Base-by-base conservation (phyloP, 1,284 basidiomycete genomes). In the Cutaneotrichosporon sp. region DNA sequence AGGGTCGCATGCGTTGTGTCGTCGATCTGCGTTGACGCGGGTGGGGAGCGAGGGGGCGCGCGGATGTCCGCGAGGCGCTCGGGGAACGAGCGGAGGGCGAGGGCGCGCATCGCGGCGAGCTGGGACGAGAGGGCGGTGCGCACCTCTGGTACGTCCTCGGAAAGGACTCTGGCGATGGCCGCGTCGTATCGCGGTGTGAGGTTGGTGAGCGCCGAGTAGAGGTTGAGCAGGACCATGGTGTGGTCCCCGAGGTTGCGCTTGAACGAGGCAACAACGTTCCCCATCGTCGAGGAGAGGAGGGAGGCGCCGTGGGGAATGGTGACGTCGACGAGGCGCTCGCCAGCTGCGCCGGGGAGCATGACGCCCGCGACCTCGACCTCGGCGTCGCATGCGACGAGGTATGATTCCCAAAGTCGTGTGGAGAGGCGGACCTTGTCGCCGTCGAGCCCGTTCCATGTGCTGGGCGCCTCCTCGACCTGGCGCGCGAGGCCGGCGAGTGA, bases 61-160 rank as follows among this genome's bases (percentile, higher is more conserved):
- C 72, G 68, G 49, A 80, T 77, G 65, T 80, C 79, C 11, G 78
- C 77, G 18, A 79, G 64, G 1, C 73, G 60, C 58, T 79, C 77
- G 14, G 79, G 77, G 73, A 79, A 80, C n/a, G 73, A 75, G 16
- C 79, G 69, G 18, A 72, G 64, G 11, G 66, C 69, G 14, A 78
- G 64, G 7, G 60, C 61, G 8, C 74, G 67, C 9, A 77, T 59
- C 6, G 66, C 68, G n/a, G 67, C 62, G 20, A 76, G 52, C 4
- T 72, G 62, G 2, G 46, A 49, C 6, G 57, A 51, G 4, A 73
- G 62, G 1, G 71, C 65, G 3, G 56, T 46, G 13, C 63, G 54
- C 6, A 75, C 34, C 1, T 74, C 72, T 8, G 64, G 60, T 0
- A 62, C 42, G 4, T 68, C 25, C 49, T 59, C 58, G 31, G 67